Conservation (phyloP, 1,284 basidiomycete genomes). For the Calocybe gambosa region DNA sequence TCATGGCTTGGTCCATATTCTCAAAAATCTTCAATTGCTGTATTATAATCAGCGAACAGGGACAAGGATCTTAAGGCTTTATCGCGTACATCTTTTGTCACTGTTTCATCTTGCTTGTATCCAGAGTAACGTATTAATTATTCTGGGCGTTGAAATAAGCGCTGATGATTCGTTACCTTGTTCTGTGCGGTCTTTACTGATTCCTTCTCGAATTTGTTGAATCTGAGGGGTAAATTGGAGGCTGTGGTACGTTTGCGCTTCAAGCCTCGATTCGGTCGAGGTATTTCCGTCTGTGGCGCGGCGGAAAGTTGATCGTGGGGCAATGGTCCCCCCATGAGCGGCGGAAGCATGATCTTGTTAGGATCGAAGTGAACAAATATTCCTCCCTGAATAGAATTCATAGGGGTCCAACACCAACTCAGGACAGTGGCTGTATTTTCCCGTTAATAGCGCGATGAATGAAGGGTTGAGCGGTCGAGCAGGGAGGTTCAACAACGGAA, state of each 20-base stretch:
- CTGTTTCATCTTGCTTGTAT: background rate
- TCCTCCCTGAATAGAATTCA: background rate
- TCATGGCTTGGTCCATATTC: conserved; percentile 15
- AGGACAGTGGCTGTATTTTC: background rate
- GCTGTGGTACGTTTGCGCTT: conserved; percentile 10
- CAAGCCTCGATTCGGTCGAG: background rate
- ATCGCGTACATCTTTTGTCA: conserved; percentile 9
- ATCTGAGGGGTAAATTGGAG: background rate
- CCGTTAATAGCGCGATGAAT: background rate
- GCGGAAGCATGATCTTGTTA: conserved; percentile 15
- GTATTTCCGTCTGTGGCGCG: conserved; percentile 8
- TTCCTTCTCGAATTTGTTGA: conserved; percentile 10
- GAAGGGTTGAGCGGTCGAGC: background rate
- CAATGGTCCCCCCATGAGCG: conserved; percentile 15
- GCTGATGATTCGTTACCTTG: background rate
- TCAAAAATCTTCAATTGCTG: conserved; percentile 13
- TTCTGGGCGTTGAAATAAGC: background rate
- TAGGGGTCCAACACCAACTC: background rate
- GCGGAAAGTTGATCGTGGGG: conserved; percentile 8
- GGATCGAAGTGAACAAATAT: conserved; percentile 18
- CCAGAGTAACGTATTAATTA: background rate
- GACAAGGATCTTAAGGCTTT: background rate
- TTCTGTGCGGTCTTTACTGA: conserved; percentile 8
- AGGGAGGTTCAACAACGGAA: too few species aligned
- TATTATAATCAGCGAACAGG: background rate